Evolutionary conservation across 768 basidiomycete species (phyloP).

Genomic region (Neoboletus magnificus): DNA sequence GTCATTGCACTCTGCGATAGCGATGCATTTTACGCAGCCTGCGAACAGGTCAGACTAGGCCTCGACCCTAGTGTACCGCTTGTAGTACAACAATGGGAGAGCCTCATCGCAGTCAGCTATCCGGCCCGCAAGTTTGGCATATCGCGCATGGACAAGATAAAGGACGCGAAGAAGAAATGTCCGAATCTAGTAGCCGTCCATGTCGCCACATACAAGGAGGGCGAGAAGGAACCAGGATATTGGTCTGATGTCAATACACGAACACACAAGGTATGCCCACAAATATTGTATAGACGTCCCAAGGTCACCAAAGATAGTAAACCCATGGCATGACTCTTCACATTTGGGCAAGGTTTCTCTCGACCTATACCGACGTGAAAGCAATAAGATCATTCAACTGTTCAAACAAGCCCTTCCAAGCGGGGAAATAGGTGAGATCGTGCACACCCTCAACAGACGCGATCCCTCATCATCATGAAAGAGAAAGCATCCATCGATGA

Average conservation of each 20-base stretch:
- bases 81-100: conserved; percentile 86
- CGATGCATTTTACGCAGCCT: conserved; percentile 81
- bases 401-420: conserved; percentile 78
- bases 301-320: not conserved
- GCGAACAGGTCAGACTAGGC: conserved; percentile 79
- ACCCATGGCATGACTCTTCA: not conserved
- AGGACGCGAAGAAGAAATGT: conserved; percentile 83
- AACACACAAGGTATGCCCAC: conserved; percentile 78
- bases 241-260: conserved; percentile 85
- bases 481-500: conserved; percentile 99
- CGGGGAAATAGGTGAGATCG: conserved; percentile 72
- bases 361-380: conserved; percentile 90
- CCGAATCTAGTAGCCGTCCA: conserved; percentile 84
- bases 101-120: conserved; percentile 93
- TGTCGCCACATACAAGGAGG: conserved; percentile 92
- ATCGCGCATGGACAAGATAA: conserved; percentile 80
- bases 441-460: not conserved
- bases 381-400: conserved; percentile 76
- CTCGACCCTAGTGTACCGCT: conserved; percentile 62
- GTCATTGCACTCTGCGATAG: conserved; percentile 89
- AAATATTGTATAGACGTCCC: not conserved
- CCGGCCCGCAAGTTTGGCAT: conserved; percentile 91
- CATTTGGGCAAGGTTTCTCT: conserved; percentile 70
- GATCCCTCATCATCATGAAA: conserved; percentile 28
- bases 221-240: conserved; percentile 83